phyloP scores from a whole-genome alignment of 2,329 filamentous ascomycete species.

The Alternaria conjuncta region DNA sequence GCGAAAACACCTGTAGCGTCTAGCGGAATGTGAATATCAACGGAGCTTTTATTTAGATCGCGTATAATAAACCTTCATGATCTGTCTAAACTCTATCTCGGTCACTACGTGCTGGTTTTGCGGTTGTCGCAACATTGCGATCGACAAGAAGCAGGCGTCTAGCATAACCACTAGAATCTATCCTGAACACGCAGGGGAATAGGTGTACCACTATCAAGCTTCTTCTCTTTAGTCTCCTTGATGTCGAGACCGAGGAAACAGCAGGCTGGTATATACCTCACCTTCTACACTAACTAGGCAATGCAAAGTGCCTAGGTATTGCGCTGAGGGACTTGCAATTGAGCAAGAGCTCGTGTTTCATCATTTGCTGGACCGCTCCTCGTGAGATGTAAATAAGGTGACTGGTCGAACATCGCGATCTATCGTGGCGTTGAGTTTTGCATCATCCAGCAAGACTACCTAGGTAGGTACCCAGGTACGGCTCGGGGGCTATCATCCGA shows the following conservation, averaged over 20 bases:
- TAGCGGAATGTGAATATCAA: background rate
- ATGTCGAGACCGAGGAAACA: background rate
- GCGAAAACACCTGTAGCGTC: background rate
- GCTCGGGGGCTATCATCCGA: background rate
- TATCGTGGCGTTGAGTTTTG: background rate
- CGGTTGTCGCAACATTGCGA: background rate
- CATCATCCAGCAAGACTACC: background rate
- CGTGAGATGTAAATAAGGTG: background rate
- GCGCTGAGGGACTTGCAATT: background rate
- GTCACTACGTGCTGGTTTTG: background rate
- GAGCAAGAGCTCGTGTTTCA: background rate
- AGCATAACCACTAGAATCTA: background rate
- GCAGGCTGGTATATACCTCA: background rate
- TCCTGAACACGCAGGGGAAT: background rate
- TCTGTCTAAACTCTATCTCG: background rate
- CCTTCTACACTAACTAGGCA: background rate
- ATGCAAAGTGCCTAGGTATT: background rate
- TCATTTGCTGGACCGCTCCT: background rate
- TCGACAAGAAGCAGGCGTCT: background rate
- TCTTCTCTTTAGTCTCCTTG: background rate
- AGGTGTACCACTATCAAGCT: background rate
- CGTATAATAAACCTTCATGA: background rate
- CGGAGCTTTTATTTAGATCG: background rate
- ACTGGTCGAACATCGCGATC: background rate
- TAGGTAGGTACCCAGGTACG: background rate